These are phyloP conservation scores for Senna tora DNA, from an alignment of 306 rosid species.

Conservation along the genomic window DNA sequence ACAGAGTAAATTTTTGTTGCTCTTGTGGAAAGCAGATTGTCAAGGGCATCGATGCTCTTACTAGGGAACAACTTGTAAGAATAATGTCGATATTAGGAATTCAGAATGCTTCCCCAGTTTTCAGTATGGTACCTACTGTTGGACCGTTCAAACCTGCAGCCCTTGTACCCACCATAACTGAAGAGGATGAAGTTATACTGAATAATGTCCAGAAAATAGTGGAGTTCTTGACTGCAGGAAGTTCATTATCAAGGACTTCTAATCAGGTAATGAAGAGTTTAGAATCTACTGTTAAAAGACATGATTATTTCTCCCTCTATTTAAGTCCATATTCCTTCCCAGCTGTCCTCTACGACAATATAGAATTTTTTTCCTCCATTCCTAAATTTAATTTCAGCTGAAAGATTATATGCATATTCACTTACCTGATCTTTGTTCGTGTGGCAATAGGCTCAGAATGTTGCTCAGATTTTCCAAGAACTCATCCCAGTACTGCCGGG, in stretches of 20 bases:
- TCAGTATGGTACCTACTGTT: constrained; percentile 82
- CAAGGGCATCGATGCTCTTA: constrained; percentile 92
- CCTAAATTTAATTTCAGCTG: background rate
- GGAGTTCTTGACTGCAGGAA: constrained; percentile 87
- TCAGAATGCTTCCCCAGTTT: constrained; percentile 76
- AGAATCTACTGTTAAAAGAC: background rate
- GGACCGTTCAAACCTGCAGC: constrained; percentile 82
- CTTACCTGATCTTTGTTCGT: constrained; percentile 32
- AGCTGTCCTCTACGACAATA: constrained; percentile 15
- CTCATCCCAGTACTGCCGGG: constrained; percentile 90
- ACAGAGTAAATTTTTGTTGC: too few species aligned
- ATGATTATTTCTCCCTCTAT: background rate
- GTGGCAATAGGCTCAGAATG: constrained; percentile 54
- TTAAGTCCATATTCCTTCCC: background rate
- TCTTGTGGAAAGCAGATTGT: constrained; percentile 68
- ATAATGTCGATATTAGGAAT: constrained; percentile 71
- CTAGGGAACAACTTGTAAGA: constrained; percentile 91
- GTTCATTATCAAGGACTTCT: constrained; percentile 65
- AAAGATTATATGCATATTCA: constrained; percentile 13
- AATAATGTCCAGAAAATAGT: constrained; percentile 88
- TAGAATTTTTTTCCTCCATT: background rate
- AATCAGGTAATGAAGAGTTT: constrained; percentile 60
- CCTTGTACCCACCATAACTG: constrained; percentile 77
- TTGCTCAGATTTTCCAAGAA: constrained; percentile 70
- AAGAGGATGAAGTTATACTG: constrained; percentile 87